Evolutionary conservation across 352 stramenopile species (phyloP).

Genomic region (Phytophthora agathidicida): DNA sequence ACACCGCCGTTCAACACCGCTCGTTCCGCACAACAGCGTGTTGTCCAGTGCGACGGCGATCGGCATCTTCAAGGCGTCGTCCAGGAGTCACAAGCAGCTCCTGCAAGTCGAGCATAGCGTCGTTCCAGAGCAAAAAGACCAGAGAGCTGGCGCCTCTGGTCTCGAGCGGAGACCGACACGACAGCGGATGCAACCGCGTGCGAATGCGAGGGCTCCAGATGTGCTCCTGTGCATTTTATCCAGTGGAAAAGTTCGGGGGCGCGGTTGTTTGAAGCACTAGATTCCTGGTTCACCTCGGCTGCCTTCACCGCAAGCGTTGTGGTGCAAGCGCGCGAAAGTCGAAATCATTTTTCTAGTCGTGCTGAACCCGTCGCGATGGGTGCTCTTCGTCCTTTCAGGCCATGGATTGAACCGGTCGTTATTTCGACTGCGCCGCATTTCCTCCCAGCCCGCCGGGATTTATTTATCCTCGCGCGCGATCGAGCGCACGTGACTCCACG

Average conservation of each 20-base stretch:
- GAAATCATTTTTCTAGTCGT: slow-evolving; percentile 8
- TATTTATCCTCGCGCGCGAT: slow-evolving; percentile 5
- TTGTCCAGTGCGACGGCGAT: neutral
- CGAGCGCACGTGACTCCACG: no score
- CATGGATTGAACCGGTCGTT: neutral
- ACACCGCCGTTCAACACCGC: neutral
- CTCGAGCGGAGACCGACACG: neutral
- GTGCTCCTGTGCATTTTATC: neutral
- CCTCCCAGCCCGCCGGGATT: slow-evolving; percentile 1
- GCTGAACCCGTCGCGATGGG: slow-evolving; percentile 2
- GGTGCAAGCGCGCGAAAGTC: no score
- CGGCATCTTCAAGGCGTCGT: neutral
- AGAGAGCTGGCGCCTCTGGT: no score
- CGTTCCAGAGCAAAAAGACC: no score
- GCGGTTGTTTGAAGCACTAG: no score
- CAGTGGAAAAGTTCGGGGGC: no score
- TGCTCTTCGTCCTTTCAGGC: slow-evolving; percentile 4
- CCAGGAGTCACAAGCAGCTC: neutral
- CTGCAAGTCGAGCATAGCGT: neutral
- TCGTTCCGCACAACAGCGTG: slow-evolving; percentile 5
- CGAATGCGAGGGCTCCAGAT: neutral
- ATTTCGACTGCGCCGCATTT: neutral
- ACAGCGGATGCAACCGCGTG: slow-evolving; percentile 5
- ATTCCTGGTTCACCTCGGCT: neutral
- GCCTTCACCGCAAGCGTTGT: no score